Conservation (phyloP, 2,329 filamentous ascomycete genomes). For the Aspergillus unguis region DNA sequence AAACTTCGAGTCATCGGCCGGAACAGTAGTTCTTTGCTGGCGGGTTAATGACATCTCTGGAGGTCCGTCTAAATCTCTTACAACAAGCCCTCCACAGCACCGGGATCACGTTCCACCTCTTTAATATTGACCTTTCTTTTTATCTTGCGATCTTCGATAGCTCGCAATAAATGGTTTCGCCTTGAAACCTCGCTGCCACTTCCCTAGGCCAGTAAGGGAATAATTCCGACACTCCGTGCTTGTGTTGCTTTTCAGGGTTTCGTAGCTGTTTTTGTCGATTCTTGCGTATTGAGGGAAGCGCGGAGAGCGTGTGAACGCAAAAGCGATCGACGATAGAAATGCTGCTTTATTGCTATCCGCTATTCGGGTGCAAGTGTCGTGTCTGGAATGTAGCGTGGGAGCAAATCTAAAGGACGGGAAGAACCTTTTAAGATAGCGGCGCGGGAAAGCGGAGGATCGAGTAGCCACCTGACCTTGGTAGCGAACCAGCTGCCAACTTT, state of each 20-base stretch:
- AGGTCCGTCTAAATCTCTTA: slow-evolving; percentile 52
- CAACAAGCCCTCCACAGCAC: slow-evolving; percentile 34
- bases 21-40: slow-evolving; percentile 54
- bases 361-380: background rate
- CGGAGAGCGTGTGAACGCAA: background rate
- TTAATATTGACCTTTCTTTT: background rate
- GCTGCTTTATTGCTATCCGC: no score
- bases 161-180: no score
- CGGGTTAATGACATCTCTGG: slow-evolving; percentile 60
- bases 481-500: slow-evolving; percentile 4
- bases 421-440: background rate
- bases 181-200: background rate
- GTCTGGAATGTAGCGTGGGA: background rate
- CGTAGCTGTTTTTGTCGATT: background rate
- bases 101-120: slow-evolving; percentile 1
- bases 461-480: slow-evolving; percentile 8
- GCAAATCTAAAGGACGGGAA: background rate
- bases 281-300: background rate
- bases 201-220: no score
- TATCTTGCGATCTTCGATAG: background rate
- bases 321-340: background rate
- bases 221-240: background rate
- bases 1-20: slow-evolving; percentile 65
- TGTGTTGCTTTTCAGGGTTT: background rate
- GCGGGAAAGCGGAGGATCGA: slow-evolving; percentile 5